Base-by-base conservation (phyloP, 192 early-diverging fungal genomes). In the Dispira parvispora region DNA sequence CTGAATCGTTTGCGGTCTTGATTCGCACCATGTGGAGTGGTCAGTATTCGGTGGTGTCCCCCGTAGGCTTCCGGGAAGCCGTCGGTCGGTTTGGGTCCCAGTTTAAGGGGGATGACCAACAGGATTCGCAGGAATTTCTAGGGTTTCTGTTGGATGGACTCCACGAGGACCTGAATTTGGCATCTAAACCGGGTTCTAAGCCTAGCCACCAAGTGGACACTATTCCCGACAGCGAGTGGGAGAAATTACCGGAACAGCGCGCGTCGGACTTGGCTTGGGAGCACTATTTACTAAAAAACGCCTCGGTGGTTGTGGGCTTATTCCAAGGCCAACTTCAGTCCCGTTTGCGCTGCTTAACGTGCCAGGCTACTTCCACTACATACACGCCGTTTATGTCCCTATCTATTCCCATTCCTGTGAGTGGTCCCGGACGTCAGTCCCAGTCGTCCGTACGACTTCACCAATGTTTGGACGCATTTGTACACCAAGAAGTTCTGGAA, bases 51-150 rank as follows among this genome's bases (percentile, higher is more conserved):
- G 85, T 84, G 32, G 72, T 96, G 5, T 87, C 86, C 4, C 95
- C 95, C 1, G 77, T 78, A 0, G 71, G 76, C 20, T 94, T 96
- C 69, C 82, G 91, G 45, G 68, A 83, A 43, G 80, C 81, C 0
- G 77, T 98, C 13, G 82, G 82, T 14, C 72, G 79, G 42, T 86
- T 84, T 69, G 85, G 87, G 43, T 79, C 83, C 8, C 86, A 91
- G 65, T 99, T 94, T 69, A 77, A 76, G 43, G 89, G 89, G 8
- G 84, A 79, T 52, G 91, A 96, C 55, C 96, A 99, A 69, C 92
- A 99, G 32, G 96, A 99, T 73, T 88, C 88, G 0, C 96, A 99
- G 67, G 94, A 97, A 73, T 97, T 99, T 73, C 75, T 96, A 12
- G 76, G 81, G 4, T 97, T 89, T 67, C 68, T 99, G 57, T 69